A percentile compares a stretch with the other conserved stretches of the same genome.
phyloP scores from a whole-genome alignment of 2,329 filamentous ascomycete species.

The Dactylellina haptotyla region DNA sequence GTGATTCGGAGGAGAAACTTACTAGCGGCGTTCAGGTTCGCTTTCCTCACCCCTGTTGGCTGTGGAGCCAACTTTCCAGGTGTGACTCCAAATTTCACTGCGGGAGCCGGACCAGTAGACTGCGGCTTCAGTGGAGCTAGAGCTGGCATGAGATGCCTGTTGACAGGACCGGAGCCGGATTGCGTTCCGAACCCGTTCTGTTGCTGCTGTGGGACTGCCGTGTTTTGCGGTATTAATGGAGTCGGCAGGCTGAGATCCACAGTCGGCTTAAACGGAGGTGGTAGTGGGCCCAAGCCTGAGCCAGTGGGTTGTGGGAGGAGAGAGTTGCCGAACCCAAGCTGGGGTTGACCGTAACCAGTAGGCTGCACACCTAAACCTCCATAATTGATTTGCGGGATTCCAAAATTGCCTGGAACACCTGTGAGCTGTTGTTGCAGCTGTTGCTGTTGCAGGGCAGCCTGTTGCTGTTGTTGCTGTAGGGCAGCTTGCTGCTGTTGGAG shows the following conservation, averaged over 20 bases:
- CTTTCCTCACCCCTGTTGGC: conserved; percentile 79
- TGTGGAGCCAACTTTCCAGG: conserved; percentile 79
- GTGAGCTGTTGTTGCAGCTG: conserved; percentile 57
- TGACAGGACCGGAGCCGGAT: conserved; percentile 66
- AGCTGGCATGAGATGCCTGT: conserved; percentile 67
- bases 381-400: conserved; percentile 59
- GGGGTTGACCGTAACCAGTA: conserved; percentile 67
- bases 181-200: conserved; percentile 65
- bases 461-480: conserved; percentile 62
- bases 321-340: conserved; percentile 64
- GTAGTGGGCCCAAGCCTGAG: conserved; percentile 68
- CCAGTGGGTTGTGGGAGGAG: conserved; percentile 62
- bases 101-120: conserved; percentile 84
- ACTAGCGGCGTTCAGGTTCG: conserved; percentile 95
- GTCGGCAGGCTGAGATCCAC: conserved; percentile 63
- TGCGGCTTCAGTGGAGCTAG: conserved; percentile 75
- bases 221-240: conserved; percentile 65
- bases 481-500: conserved; percentile 63
- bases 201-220: conserved; percentile 58
- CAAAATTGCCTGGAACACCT: conserved; percentile 57
- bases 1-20: conserved; percentile 68
- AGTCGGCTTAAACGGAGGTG: conserved; percentile 70
- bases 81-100: conserved; percentile 86
- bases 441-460: conserved; percentile 67
- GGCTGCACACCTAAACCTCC: conserved; percentile 62